Evolutionary conservation across 148 eudicot species (phyloP), one percentile per base, ranked within the genome.

Genomic region (Selenicereus undatus): DNA sequence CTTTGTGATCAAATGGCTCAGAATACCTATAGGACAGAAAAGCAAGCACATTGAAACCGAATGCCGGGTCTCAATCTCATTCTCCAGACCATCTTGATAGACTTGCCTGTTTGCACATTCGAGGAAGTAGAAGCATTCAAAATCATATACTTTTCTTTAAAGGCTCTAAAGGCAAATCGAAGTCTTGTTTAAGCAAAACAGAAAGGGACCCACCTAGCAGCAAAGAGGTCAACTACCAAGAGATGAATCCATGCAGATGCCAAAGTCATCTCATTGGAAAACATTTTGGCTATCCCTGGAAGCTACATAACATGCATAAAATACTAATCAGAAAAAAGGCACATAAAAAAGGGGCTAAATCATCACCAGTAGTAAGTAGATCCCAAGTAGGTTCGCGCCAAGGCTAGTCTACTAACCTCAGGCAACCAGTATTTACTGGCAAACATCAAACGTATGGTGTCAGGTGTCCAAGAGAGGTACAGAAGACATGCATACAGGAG

Each of bases 201-300:
- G 83, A 76, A 78, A 82, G 60, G 78, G 76, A 95, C 97, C 99
- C 90, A 95, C 98, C 99, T 92, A 75, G 99, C 99, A 76, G 97
- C 93, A 84, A 90, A 95, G 79, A 95, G 97, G 87, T 95, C 99
- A 0, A 95, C 91, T 39, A 87, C 90, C 80, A 93, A 81, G 75
- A 93, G 81, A 85, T 95, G 99, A 88, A 93, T 91, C 99, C 99
- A 95, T 42, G 97, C 97, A 8, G 99, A 95, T 72, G 99, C 97
- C 82, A 95, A 81, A 3, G 99, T 93, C 97, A 92, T 88, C 83
- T 95, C 97, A 82, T 71, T 93, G 21, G 97, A 85, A 82, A 95
- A 95, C 99, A 95, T 89, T 88, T 91, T 90, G 64, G 94, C 92
- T 72, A 95, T 93, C 26, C 97, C 94, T 73, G 91, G 83, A 48